These are phyloP conservation scores for Lactifluus hygrophoroides DNA, from an alignment of 768 basidiomycete genomes.

Conservation along the genomic window DNA sequence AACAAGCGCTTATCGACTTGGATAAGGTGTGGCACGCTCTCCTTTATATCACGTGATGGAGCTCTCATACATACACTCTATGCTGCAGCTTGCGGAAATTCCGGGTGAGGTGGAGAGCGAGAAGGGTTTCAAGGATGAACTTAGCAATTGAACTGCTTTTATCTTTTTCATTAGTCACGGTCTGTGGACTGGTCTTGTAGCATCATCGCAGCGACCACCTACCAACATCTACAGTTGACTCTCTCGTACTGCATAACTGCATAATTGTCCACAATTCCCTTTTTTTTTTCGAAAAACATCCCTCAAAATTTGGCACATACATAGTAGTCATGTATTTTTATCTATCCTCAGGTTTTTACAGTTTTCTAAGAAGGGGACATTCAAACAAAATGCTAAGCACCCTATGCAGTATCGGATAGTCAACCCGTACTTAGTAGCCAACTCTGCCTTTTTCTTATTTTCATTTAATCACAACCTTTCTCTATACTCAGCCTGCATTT, in stretches of 20 bases:
- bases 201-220: too few relatives aligned
- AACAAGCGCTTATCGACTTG: slow-evolving; percentile 68
- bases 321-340: too few relatives aligned
- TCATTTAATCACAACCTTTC: neutral
- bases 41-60: slow-evolving; percentile 8
- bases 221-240: too few relatives aligned
- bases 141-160: slow-evolving; percentile 24
- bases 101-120: slow-evolving; percentile 58
- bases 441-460: neutral
- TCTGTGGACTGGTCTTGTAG: neutral
- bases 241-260: too few relatives aligned
- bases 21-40: slow-evolving; percentile 48
- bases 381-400: too few relatives aligned
- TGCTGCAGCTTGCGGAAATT: slow-evolving; percentile 44
- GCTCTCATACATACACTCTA: slow-evolving; percentile 22
- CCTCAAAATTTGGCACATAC: too few relatives aligned
- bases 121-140: slow-evolving; percentile 42
- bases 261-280: too few relatives aligned
- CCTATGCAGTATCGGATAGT: neutral
- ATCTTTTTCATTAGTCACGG: neutral
- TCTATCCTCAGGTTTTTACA: too few relatives aligned
- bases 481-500: neutral
- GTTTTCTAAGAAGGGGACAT: too few relatives aligned
- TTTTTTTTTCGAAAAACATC: too few relatives aligned
- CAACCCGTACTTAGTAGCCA: too few relatives aligned